Percentiles rank a stretch among this genome's conserved stretches.
Evolutionary conservation across 208 protist genomes (phyloP).

Genomic region (Phytomonas francai): DNA sequence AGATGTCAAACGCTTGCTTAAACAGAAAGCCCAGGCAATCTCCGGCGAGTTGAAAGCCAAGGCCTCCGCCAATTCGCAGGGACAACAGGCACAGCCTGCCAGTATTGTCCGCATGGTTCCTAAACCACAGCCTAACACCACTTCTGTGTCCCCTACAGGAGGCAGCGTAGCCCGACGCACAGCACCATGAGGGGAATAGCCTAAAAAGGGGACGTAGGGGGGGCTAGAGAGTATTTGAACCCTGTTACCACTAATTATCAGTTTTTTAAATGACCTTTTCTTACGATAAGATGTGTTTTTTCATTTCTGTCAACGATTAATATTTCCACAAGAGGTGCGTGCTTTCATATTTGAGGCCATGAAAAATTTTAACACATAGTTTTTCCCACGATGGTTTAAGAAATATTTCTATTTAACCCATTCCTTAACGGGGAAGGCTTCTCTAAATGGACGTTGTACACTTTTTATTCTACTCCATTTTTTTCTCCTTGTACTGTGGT

Average conservation of each 20-base stretch:
- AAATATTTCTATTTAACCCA: not conserved
- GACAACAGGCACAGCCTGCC: conserved; percentile 9
- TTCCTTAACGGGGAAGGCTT: not conserved
- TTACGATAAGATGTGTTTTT: not conserved
- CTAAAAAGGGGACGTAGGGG: not conserved
- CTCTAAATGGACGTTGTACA: not conserved
- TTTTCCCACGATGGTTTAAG: not conserved
- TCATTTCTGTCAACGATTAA: not conserved
- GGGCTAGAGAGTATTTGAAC: not conserved
- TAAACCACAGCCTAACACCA: conserved; percentile 11
- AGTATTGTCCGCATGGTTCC: conserved; percentile 70
- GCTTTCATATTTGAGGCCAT: not conserved
- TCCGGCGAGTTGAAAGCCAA: conserved; percentile 54
- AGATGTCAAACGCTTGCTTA: conserved; percentile 43
- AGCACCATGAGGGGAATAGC: conserved; percentile 2
- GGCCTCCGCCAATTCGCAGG: conserved; percentile 11
- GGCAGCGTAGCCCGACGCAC: not conserved
- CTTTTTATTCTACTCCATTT: not conserved
- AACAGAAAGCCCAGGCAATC: conserved; percentile 52
- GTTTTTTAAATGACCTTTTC: not conserved
- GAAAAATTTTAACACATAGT: not conserved
- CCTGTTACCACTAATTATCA: not conserved
- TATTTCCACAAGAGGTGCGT: not conserved
- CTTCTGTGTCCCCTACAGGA: not conserved
- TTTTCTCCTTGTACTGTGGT: not conserved